A percentile compares a stretch with the other conserved stretches of the same genome.
Evolutionary conservation across 1,139 yeast genomes (phyloP).

Genomic region (Yamadazyma membranifaciens): DNA sequence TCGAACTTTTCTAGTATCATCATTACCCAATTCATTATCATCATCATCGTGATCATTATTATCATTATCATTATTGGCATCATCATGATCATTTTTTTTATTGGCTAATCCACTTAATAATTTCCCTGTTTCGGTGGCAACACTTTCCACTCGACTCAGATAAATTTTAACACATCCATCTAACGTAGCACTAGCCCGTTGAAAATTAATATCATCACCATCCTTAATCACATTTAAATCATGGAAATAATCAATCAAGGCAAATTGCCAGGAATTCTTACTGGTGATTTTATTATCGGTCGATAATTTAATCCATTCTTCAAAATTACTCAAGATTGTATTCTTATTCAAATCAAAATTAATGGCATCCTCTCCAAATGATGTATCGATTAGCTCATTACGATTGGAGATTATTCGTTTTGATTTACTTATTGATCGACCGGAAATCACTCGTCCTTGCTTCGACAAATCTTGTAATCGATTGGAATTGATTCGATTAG

Average conservation of each 20-base stretch:
- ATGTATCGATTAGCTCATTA: constrained; percentile 24
- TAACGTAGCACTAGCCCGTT: constrained; percentile 37
- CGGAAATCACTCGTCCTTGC: constrained; percentile 28
- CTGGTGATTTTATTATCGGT: constrained; percentile 79
- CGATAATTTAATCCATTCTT: constrained; percentile 88
- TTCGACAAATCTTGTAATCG: constrained; percentile 19
- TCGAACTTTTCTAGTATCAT: constrained; percentile 23
- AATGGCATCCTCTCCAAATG: constrained; percentile 41
- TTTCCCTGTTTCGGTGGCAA: constrained; percentile 86
- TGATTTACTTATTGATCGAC: constrained; percentile 18
- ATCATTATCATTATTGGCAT: constrained; percentile 17
- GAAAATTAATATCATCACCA: constrained; percentile 45
- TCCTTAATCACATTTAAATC: constrained; percentile 44
- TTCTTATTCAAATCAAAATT: constrained; percentile 45
- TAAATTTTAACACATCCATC: constrained; percentile 45
- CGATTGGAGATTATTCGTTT: constrained; percentile 21
- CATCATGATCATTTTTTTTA: constrained; percentile 20
- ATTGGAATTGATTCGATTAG: constrained; percentile 15
- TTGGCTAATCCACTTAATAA: constrained; percentile 69
- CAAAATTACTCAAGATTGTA: constrained; percentile 62
- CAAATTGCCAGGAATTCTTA: constrained; percentile 69
- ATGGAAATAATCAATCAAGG: constrained; percentile 81
- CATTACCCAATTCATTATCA: constrained; percentile 12
- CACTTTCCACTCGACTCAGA: constrained; percentile 75
- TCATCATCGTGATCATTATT: constrained; percentile 16